Evolutionary conservation across 257 asterid genomes (phyloP).

Genomic region (Solanum etuberosum): DNA sequence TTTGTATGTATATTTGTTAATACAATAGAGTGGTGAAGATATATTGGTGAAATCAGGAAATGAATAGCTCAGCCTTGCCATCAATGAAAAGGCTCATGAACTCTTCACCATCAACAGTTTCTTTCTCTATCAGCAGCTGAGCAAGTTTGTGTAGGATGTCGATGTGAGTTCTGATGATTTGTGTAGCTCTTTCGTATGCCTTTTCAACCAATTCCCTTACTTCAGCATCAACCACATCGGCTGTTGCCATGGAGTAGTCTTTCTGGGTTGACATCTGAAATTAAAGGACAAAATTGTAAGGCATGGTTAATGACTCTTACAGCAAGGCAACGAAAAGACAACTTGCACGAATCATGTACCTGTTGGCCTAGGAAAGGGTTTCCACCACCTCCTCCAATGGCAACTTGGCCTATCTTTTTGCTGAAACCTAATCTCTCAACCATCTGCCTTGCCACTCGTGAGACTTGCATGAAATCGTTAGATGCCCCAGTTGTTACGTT

Average conservation of each 20-base stretch:
- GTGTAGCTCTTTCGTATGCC: slow-evolving; percentile 66
- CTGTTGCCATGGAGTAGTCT: slow-evolving; percentile 99
- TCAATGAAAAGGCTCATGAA: slow-evolving; percentile 97
- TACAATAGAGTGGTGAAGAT: slow-evolving; percentile 7
- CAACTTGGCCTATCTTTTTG: slow-evolving; percentile 89
- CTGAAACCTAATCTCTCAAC: slow-evolving; percentile 98
- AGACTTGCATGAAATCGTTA: slow-evolving; percentile 97
- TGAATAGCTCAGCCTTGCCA: slow-evolving; percentile 75
- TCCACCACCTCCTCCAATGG: slow-evolving; percentile 89
- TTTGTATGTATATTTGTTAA: neutral
- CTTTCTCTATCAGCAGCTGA: slow-evolving; percentile 74
- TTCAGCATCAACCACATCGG: slow-evolving; percentile 83
- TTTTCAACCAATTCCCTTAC: slow-evolving; percentile 76
- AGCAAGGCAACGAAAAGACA: neutral
- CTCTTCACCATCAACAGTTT: slow-evolving; percentile 96
- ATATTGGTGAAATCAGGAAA: slow-evolving; percentile 26
- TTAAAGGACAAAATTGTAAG: neutral
- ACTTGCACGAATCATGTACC: slow-evolving; percentile 19
- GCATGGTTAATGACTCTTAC: neutral
- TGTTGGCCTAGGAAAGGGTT: slow-evolving; percentile 93
- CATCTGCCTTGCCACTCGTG: slow-evolving; percentile 97
- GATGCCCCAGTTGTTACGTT: slow-evolving; percentile 99
- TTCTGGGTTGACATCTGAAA: slow-evolving; percentile 41
- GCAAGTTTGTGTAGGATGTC: slow-evolving; percentile 95
- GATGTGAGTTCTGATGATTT: slow-evolving; percentile 49